These are phyloP conservation scores for Coniferiporia sulphurascens DNA, from an alignment of 1,284 basidiomycete species.

Conservation along the genomic window DNA sequence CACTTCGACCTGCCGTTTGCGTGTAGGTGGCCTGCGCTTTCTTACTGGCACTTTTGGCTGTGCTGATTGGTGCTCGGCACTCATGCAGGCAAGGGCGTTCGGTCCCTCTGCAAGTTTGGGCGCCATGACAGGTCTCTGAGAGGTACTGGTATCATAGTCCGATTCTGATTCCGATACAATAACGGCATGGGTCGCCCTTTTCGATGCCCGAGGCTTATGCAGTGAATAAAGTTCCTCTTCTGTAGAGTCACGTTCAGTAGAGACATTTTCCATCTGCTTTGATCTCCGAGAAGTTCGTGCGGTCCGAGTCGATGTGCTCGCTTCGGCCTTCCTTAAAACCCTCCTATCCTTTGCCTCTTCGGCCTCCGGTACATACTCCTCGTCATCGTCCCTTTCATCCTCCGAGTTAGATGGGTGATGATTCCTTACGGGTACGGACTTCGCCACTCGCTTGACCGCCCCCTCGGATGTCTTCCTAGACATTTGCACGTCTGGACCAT, in stretches of 20 bases:
- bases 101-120: background rate
- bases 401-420: slow-evolving; percentile 2
- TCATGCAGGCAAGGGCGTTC: background rate
- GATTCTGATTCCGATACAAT: slow-evolving; percentile 11
- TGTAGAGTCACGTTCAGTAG: background rate
- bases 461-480: background rate
- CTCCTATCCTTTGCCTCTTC: background rate
- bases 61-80: background rate
- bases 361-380: slow-evolving; percentile 4
- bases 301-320: background rate
- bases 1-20: background rate
- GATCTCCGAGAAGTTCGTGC: background rate
- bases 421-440: background rate
- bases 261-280: background rate
- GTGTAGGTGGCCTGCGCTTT: background rate
- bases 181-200: slow-evolving; percentile 6
- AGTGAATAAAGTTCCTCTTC: background rate
- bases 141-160: background rate
- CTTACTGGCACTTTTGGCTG: background rate
- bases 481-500: slow-evolving; percentile 9
- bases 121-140: background rate
- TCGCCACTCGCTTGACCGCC: background rate
- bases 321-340: background rate
- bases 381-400: slow-evolving; percentile 12
- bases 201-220: slow-evolving; percentile 1